phyloP scores from a whole-genome alignment of 352 stramenopile species.

The Globisporangium yorkense region DNA sequence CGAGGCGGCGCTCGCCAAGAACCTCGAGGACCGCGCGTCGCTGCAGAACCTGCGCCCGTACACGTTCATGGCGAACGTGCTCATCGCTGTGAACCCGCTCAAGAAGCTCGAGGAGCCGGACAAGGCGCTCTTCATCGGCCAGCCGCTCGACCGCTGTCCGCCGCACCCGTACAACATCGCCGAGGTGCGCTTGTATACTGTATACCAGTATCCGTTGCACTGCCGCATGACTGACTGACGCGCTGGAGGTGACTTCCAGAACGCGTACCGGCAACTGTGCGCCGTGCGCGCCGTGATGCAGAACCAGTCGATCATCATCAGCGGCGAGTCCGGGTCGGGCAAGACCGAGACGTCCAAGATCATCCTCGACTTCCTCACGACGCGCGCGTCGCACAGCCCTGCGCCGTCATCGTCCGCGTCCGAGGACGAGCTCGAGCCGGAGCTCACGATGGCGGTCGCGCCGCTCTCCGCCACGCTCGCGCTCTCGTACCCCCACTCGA shows the following conservation, averaged over 20 bases:
- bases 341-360: conserved; percentile 97
- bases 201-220: not conserved
- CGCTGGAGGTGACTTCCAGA: conserved; percentile 9
- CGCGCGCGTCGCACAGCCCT: conserved; percentile 47
- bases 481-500: conserved; percentile 70
- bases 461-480: conserved; percentile 44
- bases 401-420: conserved; percentile 37
- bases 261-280: conserved; percentile 77
- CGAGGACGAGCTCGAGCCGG: conserved; percentile 55
- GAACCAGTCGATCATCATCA: conserved; percentile 95
- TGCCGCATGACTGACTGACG: not conserved
- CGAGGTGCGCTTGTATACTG: conserved; percentile 17
- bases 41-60: conserved; percentile 74
- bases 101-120: conserved; percentile 66
- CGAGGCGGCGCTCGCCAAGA: conserved; percentile 83
- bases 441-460: conserved; percentile 43
- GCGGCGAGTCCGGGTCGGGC: conserved; percentile 89
- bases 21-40: conserved; percentile 76
- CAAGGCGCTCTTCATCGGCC: conserved; percentile 62
- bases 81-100: conserved; percentile 83
- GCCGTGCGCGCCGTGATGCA: conserved; percentile 79
- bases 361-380: conserved; percentile 83
- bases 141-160: conserved; percentile 58
- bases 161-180: conserved; percentile 85
- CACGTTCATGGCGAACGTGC: conserved; percentile 86